Base-by-base conservation (phyloP, 1,284 basidiomycete genomes). In the Laetiporus sulphureus region DNA sequence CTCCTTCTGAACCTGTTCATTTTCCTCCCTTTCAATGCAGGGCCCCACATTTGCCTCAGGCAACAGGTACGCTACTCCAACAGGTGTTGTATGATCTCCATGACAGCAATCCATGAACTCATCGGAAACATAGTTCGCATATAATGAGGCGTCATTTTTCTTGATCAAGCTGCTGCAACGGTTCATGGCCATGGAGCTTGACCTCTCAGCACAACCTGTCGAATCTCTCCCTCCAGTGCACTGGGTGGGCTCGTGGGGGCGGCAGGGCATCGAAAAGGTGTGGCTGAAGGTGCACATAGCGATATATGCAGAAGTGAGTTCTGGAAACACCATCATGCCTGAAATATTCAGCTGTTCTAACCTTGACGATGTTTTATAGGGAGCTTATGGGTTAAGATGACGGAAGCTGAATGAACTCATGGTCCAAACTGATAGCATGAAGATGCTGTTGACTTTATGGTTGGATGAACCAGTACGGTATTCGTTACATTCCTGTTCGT, bases 21-120 rank as follows among this genome's bases (percentile, higher is more conserved):
- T 29, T 78, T 77, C 59, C 55, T 72, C 2, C 75, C 75, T 2
- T 78, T 78, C 65, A 75, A 75, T 50, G 75, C 69, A 1, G 73
- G 73, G 3, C 70, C 70, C 5, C 56, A 73, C 2, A 75, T 77
- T 36, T 78, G 75, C 50, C 65, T 79, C 3, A 76, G 76, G 3
- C 75, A 78, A 56, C 73, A 73, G 55, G 68, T 67, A 38, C 22
- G 22, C 21, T 8, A 30, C 15, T 23, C n/a, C n/a, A n/a, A n/a
- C n/a, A n/a, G n/a, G n/a, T n/a, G n/a, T n/a, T n/a, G n/a, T n/a
- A n/a, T n/a, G n/a, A n/a, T n/a, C n/a, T n/a, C n/a, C n/a, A n/a
- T n/a, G n/a, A n/a, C n/a, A n/a, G n/a, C n/a, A n/a, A n/a, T n/a
- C n/a, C n/a, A n/a, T n/a, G n/a, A n/a, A n/a, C n/a, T n/a, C n/a